Base-by-base conservation (phyloP, 345 rosid species). In the Toxicodendron radicans region DNA sequence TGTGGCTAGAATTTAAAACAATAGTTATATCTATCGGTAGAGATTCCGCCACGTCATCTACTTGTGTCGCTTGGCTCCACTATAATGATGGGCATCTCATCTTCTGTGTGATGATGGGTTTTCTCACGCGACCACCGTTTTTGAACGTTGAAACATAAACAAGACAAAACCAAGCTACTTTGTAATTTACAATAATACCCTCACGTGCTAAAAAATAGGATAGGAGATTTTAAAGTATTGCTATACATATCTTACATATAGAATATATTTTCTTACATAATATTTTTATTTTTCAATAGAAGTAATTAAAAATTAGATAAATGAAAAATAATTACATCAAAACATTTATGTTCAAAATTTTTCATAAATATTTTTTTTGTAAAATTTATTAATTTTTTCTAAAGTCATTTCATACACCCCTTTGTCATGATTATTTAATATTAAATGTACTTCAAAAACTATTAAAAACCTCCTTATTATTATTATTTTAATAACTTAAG, bases 31-130 rank as follows among this genome's bases (percentile, higher is more conserved):
- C 52, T 18, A 33, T 41, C 68, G 56, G 54, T 2, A 1, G 11
- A 69, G 20, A 75, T 52, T 9, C 23, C 23, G 41, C 78, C 78
- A 68, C 74, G 64, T 69, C 68, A 24, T 13, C 2, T 9, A 1
- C 1, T 11, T n/a, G 48, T 12, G 30, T 41, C 0, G 27, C 9
- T 24, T 27, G 54, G 70, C 21, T 30, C 60, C n/a, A 18, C 51
- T 12, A 11, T 18, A 33, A 30, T 58, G 27, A 41, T 20, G 64
- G n/a, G 23, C 17, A 7, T 53, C 4, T 49, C 24, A 7, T 7
- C 14, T 33, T 21, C 16, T 0, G 38, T 27, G n/a, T 21, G 8
- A 14, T 21, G 33, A 46, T 58, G 43, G 43, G 30, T 27, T 27
- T 27, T 27, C 23, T 20, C 33, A 48, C 54, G 21, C 14, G 7